Evolutionary conservation across 83 land plant species (phyloP).

Genomic region (Larix sibirica): DNA sequence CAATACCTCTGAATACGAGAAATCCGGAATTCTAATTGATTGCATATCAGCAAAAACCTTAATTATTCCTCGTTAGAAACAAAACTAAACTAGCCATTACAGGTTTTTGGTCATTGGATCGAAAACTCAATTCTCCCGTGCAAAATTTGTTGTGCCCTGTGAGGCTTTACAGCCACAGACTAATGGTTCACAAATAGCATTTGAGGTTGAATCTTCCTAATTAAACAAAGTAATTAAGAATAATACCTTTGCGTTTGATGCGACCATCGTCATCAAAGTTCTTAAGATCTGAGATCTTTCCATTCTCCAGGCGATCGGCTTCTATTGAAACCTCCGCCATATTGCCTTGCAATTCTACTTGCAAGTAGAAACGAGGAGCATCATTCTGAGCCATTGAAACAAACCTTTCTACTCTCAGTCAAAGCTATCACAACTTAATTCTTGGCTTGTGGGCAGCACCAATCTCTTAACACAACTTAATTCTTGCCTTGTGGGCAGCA

Average conservation of each 20-base stretch:
- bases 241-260: slow-evolving; percentile 41
- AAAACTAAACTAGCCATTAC: no score
- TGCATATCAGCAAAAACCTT: no score
- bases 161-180: no score
- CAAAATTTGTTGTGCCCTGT: background rate
- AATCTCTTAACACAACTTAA: background rate
- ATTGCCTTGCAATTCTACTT: slow-evolving; percentile 9
- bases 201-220: no score
- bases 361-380: slow-evolving; percentile 2
- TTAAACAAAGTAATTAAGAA: no score
- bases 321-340: slow-evolving; percentile 11
- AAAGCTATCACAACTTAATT: background rate
- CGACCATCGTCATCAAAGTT: slow-evolving; percentile 69
- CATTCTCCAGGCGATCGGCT: slow-evolving; percentile 2
- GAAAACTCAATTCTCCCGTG: background rate
- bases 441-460: background rate
- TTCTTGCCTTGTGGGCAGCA: background rate
- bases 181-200: no score
- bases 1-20: no score
- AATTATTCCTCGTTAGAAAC: no score
- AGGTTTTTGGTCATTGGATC: background rate
- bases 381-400: slow-evolving; percentile 1
- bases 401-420: background rate
- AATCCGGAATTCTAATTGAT: no score
- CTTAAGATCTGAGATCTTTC: slow-evolving; percentile 14